Conservation (phyloP, 2,329 filamentous ascomycete species). For the Beauveria varroae region DNA sequence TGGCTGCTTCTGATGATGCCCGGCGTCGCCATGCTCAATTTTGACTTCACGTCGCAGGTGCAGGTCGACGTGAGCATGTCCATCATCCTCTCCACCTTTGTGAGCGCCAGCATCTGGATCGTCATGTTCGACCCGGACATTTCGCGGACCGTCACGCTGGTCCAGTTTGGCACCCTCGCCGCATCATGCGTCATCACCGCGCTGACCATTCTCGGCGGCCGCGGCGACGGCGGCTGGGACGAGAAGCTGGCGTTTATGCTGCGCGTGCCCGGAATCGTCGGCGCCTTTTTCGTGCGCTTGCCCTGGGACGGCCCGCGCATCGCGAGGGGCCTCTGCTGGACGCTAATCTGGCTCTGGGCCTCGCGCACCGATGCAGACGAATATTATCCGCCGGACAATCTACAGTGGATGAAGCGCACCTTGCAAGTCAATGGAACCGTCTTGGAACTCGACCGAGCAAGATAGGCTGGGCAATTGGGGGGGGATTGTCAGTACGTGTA, state of each 20-base stretch:
- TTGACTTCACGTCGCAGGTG: slow-evolving; percentile 5
- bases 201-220: not conserved
- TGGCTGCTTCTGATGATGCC: not conserved
- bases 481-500: not conserved
- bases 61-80: not conserved
- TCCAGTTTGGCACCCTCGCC: not conserved
- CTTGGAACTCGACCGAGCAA: not conserved
- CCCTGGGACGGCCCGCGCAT: slow-evolving; percentile 2
- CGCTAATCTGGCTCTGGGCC: not conserved
- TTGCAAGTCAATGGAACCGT: slow-evolving; percentile 1
- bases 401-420: slow-evolving; percentile 1
- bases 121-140: slow-evolving; percentile 3
- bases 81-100: not conserved
- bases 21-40: not conserved
- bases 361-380: not conserved
- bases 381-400: not conserved
- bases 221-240: slow-evolving; percentile 1
- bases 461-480: not conserved
- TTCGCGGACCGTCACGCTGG: not conserved
- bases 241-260: not conserved
- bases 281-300: not conserved
- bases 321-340: not conserved
- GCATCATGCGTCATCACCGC: not conserved
- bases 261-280: not conserved
- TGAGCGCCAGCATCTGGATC: slow-evolving; percentile 3